Percentiles rank a stretch among this genome's conserved stretches.
phyloP scores from a whole-genome alignment of 1,284 basidiomycete species.

The Wolfiporia cocos region DNA sequence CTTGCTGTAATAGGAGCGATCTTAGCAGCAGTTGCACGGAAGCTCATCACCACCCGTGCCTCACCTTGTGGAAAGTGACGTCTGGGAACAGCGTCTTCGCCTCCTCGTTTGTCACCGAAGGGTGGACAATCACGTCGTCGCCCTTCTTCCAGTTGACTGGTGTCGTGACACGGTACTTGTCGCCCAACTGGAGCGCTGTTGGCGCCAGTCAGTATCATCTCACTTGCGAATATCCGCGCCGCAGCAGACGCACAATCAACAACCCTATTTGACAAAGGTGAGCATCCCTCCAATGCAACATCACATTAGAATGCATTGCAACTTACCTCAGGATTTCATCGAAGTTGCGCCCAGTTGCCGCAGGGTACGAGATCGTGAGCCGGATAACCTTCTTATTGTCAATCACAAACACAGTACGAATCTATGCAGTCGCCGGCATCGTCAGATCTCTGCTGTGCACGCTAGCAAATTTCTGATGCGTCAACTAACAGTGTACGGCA shows the following conservation, averaged over 20 bases:
- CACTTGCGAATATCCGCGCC: no score
- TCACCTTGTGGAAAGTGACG: conserved; percentile 61
- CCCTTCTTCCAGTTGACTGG: conserved; percentile 95
- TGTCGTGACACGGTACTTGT: conserved; percentile 83
- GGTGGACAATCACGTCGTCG: conserved; percentile 93
- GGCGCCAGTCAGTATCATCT: neutral
- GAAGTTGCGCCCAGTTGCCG: conserved; percentile 79
- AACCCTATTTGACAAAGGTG: conserved; percentile 30
- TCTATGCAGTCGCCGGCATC: conserved; percentile 55
- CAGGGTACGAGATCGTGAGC: conserved; percentile 87
- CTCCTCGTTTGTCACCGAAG: conserved; percentile 81
- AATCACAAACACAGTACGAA: conserved; percentile 92
- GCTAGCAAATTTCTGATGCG: no score
- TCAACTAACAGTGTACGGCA: conserved; percentile 71
- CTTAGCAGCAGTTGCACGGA: neutral
- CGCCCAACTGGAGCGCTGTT: conserved; percentile 83
- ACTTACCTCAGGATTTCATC: conserved; percentile 81
- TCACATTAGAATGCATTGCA: no score
- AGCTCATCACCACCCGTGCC: neutral
- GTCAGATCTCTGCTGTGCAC: no score
- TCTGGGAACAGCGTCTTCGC: conserved; percentile 85
- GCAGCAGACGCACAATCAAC: conserved; percentile 61
- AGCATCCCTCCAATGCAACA: no score
- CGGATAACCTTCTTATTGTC: conserved; percentile 92
- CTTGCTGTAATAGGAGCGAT: conserved; percentile 30